Evolutionary conservation across 2,329 filamentous ascomycete genomes (phyloP).

Genomic region (Curvularia eragrostidis): DNA sequence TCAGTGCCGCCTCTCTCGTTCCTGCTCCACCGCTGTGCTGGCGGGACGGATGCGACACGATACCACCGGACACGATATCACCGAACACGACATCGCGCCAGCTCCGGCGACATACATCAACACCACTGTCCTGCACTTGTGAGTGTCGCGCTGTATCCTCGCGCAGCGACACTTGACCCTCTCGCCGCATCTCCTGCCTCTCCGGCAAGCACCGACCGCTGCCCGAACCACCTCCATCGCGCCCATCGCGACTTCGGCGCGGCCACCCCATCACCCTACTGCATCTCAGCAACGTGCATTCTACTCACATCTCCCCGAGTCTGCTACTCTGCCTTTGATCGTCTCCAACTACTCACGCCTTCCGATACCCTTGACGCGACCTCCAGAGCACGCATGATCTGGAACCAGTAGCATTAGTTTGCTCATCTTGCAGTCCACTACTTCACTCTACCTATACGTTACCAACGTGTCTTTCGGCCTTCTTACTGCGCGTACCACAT

Average conservation of each 20-base stretch:
- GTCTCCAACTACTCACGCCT: conserved; percentile 3
- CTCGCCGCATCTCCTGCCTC: conserved; percentile 32
- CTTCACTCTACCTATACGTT: conserved; percentile 12
- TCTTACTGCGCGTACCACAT: conserved; percentile 6
- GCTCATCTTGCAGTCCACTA: conserved; percentile 5
- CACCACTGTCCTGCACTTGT: conserved; percentile 22
- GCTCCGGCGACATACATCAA: conserved; percentile 26
- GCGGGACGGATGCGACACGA: conserved; percentile 48
- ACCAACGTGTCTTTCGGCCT: conserved; percentile 13
- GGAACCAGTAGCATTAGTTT: conserved; percentile 18
- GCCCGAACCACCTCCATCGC: conserved; percentile 26
- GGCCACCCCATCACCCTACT: conserved; percentile 21
- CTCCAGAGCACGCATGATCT: conserved; percentile 22
- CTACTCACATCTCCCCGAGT: conserved; percentile 2
- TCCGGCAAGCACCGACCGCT: conserved; percentile 36
- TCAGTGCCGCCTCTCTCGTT: conserved; percentile 20
- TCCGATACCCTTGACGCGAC: conserved; percentile 11
- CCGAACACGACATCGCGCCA: conserved; percentile 37
- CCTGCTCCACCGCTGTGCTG: conserved; percentile 33
- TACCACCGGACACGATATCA: conserved; percentile 33
- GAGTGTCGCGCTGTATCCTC: conserved; percentile 34
- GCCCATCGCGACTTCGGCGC: conserved; percentile 30
- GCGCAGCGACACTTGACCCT: conserved; percentile 21
- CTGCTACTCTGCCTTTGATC: conserved; percentile 9
- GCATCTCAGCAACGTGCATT: conserved; percentile 3